A percentile compares a stretch with the other conserved stretches of the same genome.
Evolutionary conservation across 2,329 filamentous ascomycete genomes (phyloP).

Genomic region (Cladorrhinum sp.): DNA sequence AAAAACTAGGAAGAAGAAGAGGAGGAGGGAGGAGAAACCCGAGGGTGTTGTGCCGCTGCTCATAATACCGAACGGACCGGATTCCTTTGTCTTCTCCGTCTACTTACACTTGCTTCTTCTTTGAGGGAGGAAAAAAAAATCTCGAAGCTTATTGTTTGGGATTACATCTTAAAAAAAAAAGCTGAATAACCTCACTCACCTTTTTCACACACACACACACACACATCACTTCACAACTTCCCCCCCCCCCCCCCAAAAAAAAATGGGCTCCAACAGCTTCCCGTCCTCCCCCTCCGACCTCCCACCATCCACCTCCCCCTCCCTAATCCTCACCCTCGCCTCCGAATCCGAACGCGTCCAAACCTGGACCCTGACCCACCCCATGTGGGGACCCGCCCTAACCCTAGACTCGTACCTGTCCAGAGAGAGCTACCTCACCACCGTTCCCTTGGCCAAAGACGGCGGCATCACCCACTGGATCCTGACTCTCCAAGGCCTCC

Average conservation of each 20-base stretch:
- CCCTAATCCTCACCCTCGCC: constrained; percentile 52
- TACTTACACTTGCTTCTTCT: neutral
- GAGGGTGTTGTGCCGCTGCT: neutral
- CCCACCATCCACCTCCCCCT: constrained; percentile 36
- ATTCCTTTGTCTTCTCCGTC: neutral
- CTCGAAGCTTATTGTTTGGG: no score
- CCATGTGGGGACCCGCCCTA: constrained; percentile 59
- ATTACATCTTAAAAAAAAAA: no score
- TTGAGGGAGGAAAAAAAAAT: neutral
- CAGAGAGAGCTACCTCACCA: constrained; percentile 57
- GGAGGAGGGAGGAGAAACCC: no score
- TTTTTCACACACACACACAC: no score
- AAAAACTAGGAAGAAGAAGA: neutral
- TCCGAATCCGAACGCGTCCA: constrained; percentile 52
- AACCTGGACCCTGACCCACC: constrained; percentile 55
- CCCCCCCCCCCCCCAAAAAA: neutral
- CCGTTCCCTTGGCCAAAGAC: constrained; percentile 54
- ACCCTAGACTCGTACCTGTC: constrained; percentile 53
- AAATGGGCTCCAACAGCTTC: constrained; percentile 35
- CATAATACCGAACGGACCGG: neutral
- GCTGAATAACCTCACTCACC: no score
- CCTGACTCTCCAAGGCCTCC: constrained; percentile 47
- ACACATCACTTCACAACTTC: neutral
- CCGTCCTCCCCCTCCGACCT: constrained; percentile 20
- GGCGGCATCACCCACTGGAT: constrained; percentile 64